These are phyloP conservation scores for Xylaria sp. DNA, from an alignment of 2,329 filamentous ascomycete genomes.

Conservation along the genomic window DNA sequence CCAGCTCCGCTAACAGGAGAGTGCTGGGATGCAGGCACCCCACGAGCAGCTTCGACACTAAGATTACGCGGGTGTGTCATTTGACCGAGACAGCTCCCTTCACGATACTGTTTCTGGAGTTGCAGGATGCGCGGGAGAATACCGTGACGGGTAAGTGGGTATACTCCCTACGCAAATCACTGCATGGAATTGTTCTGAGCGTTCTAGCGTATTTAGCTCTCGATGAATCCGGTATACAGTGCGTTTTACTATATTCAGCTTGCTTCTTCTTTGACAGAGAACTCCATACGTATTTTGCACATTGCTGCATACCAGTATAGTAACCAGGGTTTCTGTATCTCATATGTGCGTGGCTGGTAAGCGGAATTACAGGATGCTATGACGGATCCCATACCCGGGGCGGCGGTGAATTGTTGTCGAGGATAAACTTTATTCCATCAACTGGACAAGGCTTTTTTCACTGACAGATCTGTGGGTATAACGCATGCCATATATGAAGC, in stretches of 20 bases:
- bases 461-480: background rate
- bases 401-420: background rate
- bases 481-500: too few species aligned
- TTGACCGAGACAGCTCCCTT: slow-evolving; percentile 11
- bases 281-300: background rate
- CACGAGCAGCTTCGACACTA: background rate
- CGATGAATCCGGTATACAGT: background rate
- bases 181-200: slow-evolving; percentile 23
- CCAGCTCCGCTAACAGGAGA: background rate
- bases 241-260: background rate
- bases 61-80: background rate
- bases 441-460: background rate
- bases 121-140: slow-evolving; percentile 13
- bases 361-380: background rate
- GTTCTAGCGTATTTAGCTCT: slow-evolving; percentile 25
- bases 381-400: background rate
- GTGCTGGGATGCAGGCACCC: background rate
- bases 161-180: slow-evolving; percentile 11
- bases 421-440: background rate
- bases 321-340: background rate
- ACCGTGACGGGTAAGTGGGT: background rate
- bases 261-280: background rate
- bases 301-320: background rate
- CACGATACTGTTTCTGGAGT: slow-evolving; percentile 31
- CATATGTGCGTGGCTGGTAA: background rate